phyloP scores from a whole-genome alignment of 2,329 filamentous ascomycete species.

The Aspergillus sp. region DNA sequence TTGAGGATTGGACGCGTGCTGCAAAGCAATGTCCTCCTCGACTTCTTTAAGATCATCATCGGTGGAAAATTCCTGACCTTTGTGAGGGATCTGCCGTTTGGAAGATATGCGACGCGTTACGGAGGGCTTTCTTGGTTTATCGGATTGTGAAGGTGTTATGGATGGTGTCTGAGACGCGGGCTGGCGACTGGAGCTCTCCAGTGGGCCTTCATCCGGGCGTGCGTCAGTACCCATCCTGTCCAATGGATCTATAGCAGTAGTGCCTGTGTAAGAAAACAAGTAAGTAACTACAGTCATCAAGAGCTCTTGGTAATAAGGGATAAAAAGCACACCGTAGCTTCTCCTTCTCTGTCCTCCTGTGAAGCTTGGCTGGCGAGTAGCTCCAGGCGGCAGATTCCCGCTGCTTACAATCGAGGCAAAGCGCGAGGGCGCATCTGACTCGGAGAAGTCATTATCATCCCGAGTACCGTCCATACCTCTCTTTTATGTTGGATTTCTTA shows the following conservation, averaged over 20 bases:
- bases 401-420: conserved; percentile 7
- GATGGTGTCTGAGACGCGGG: conserved; percentile 42
- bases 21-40: conserved; percentile 58
- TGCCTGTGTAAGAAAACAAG: conserved; percentile 15
- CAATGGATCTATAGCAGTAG: conserved; percentile 20
- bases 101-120: conserved; percentile 72
- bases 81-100: conserved; percentile 65
- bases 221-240: conserved; percentile 16
- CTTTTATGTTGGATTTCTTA: not conserved
- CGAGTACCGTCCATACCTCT: not conserved
- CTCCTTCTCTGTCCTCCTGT: conserved; percentile 13
- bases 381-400: conserved; percentile 10
- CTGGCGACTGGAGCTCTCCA: conserved; percentile 22
- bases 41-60: conserved; percentile 84
- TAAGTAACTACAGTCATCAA: not conserved
- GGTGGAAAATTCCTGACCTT: conserved; percentile 82
- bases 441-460: not conserved
- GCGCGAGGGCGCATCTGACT: conserved; percentile 6
- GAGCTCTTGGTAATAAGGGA: not conserved
- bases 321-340: conserved; percentile 24
- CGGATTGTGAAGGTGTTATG: conserved; percentile 27
- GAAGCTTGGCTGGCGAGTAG: conserved; percentile 10
- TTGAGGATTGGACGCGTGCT: conserved; percentile 23
- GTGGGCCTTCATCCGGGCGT: conserved; percentile 25
- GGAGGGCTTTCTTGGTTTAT: conserved; percentile 64